Evolutionary conservation across 805 yeast species (phyloP), one percentile per base, ranked within the genome.

Genomic region (Kregervanrija pseudodelftensis): DNA sequence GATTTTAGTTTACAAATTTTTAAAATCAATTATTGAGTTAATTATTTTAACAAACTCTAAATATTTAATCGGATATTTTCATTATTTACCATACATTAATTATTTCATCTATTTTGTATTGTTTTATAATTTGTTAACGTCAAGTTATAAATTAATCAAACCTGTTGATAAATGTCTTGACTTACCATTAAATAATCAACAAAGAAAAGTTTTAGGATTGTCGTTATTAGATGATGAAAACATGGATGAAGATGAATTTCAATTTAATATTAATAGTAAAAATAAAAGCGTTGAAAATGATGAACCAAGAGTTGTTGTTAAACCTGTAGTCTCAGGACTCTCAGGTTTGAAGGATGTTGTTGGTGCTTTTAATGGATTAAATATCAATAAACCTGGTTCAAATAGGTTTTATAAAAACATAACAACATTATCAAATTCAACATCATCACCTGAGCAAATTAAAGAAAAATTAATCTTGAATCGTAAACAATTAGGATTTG

Each of bases 91-190:
- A 1, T 49, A 54, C 36, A 13, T 54, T 11, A 53, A 53, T 16
- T 53, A 54, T 31, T 31, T 55, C 2, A 41, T 63, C 2, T 57
- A 59, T 36, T 47, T 41, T 2, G 35, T 65, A 3, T 52, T 69
- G 11, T 37, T 55, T 2, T 45, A 60, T 37, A 61, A 65, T 42
- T 58, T 70, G 10, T 30, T 55, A 10, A 34, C 58, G 2, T 57
- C 69, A 16, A 30, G 60, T 3, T 47, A 64, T 35, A 58, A 55
- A 37, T 50, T 73, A 12, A 17, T 65, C 8, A 67, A 64, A 49
- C 70, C 74, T 1, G 69, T 65, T 47, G 80, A 76, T 50, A 72
- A 70, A 51, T 76, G 80, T 50, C 51, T 63, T 33, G 81, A 76
- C 53, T 60, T 76, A 46, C 79, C 79, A 3, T 64, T 76, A 47